Evolutionary conservation across 1,284 basidiomycete species (phyloP), one percentile per base, ranked within the genome.

Genomic region (Puccinia hordei): DNA sequence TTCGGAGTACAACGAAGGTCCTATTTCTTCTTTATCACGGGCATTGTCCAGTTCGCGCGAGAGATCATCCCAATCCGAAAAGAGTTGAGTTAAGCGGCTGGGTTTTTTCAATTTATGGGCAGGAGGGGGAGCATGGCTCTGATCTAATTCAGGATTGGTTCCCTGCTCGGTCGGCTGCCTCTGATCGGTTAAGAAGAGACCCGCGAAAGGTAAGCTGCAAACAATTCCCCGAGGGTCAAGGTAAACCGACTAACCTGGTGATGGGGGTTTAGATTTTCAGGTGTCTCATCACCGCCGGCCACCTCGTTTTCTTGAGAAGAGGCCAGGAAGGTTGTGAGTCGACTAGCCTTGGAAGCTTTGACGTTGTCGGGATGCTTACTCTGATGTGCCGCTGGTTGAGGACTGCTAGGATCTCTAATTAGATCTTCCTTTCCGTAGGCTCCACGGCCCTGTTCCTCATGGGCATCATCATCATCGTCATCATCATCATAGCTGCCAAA

Each of bases 401-500:
- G 57, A 19, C 49, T n/a, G 15, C 13, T 35, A 35, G 35, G 46
- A 49, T 66, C 30, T 38, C 15, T 35, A 30, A 13, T 38, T 12
- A 55, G 30, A 41, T 38, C 30, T n/a, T 46, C 10, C 19, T 17
- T 9, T 1, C 27, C 12, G 57, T 59, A 3, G 57, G 66, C 15
- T 38, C 13, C 30, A 12, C 69, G 19, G 19, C 22, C 33, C 22
- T 79, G 24, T 30, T 51, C 55, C 6, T 57, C 76, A 15, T 79
- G 49, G 61, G 35, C 41, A 38, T 79, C 77, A n/a, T 79, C 68
- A 46, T 79, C 77, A n/a, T 74, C 72, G 46, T 63, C 57, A 24
- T 80, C 55, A 24, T 59, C 38, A 44, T 79, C 66, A 44, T 53
- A 30, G n/a, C 12, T 35, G 35, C 68, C 68, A 49, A 72, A 65